These are phyloP conservation scores for Scortechinia acanthostroma DNA, from an alignment of 2,329 filamentous ascomycete species.

Conservation along the genomic window DNA sequence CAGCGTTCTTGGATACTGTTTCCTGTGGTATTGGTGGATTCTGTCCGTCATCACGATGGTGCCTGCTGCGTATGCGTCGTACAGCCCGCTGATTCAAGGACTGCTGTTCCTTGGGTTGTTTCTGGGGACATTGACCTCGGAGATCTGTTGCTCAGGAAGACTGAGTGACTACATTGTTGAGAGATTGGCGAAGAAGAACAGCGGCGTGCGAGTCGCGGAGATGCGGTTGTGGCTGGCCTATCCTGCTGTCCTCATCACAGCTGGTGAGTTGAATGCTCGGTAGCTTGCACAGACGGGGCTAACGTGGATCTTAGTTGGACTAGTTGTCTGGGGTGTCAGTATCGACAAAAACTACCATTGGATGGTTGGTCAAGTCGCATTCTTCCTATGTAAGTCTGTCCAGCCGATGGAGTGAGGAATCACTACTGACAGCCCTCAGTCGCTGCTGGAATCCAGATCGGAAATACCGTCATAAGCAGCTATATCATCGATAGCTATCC, in stretches of 20 bases:
- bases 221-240: constrained; percentile 48
- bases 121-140: constrained; percentile 39
- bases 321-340: constrained; percentile 45
- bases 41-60: constrained; percentile 41
- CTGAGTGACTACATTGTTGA: constrained; percentile 41
- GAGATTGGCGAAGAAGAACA: constrained; percentile 31
- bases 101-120: constrained; percentile 44
- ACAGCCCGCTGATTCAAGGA: constrained; percentile 38
- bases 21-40: constrained; percentile 50
- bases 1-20: constrained; percentile 37
- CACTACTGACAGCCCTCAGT: constrained; percentile 20
- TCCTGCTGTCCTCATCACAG: constrained; percentile 37
- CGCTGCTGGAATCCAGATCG: constrained; percentile 44
- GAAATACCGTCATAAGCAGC: constrained; percentile 40
- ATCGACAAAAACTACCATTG: constrained; percentile 43
- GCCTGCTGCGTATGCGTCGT: constrained; percentile 39
- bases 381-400: constrained; percentile 39
- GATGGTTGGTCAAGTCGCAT: constrained; percentile 45
- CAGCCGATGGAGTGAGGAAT: neutral
- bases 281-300: neutral
- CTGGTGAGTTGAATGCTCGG: constrained; percentile 14
- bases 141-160: constrained; percentile 40
- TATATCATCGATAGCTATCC: constrained; percentile 50
- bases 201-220: constrained; percentile 34
- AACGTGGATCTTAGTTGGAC: constrained; percentile 22